A percentile compares a stretch with the other conserved stretches of the same genome.
phyloP scores from a whole-genome alignment of 2,329 filamentous ascomycete species.

The Grosmannia penicillata region DNA sequence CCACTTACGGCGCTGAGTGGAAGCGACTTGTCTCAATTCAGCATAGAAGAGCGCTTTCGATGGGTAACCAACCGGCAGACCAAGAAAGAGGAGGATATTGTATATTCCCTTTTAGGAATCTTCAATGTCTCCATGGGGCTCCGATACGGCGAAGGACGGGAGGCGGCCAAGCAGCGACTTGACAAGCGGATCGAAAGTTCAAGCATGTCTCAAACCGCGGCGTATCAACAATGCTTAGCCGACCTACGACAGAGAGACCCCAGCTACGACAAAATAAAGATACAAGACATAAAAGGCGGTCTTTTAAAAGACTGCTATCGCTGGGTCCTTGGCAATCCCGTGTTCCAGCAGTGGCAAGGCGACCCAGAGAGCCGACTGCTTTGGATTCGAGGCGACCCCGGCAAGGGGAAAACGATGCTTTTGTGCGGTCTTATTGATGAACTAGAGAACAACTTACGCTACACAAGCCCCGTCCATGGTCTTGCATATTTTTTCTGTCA shows the following conservation, averaged over 20 bases:
- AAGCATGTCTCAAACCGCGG: background rate
- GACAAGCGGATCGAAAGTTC: background rate
- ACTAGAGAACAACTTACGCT: constrained; percentile 5
- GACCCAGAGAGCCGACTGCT: constrained; percentile 13
- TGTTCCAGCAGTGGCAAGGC: constrained; percentile 15
- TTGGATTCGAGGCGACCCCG: constrained; percentile 23
- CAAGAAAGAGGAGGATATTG: background rate
- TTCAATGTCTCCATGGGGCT: background rate
- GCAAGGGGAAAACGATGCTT: constrained; percentile 30
- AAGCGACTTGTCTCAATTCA: constrained; percentile 8
- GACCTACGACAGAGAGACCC: constrained; percentile 9
- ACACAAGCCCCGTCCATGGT: background rate
- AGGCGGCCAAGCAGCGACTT: background rate
- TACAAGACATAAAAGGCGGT: constrained; percentile 20
- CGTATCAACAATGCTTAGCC: constrained; percentile 21
- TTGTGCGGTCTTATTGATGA: constrained; percentile 23
- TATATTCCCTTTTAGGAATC: background rate
- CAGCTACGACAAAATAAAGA: constrained; percentile 19
- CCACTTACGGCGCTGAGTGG: constrained; percentile 10
- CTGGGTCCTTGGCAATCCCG: constrained; percentile 19
- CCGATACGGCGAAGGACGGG: background rate
- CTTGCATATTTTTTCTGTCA: constrained; percentile 20
- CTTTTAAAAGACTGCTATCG: constrained; percentile 17
- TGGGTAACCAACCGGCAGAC: constrained; percentile 7
- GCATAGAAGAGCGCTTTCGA: constrained; percentile 11